A percentile compares a stretch with the other conserved stretches of the same genome.
Conservation (phyloP, 345 rosid species). For the Populus tremula region DNA sequence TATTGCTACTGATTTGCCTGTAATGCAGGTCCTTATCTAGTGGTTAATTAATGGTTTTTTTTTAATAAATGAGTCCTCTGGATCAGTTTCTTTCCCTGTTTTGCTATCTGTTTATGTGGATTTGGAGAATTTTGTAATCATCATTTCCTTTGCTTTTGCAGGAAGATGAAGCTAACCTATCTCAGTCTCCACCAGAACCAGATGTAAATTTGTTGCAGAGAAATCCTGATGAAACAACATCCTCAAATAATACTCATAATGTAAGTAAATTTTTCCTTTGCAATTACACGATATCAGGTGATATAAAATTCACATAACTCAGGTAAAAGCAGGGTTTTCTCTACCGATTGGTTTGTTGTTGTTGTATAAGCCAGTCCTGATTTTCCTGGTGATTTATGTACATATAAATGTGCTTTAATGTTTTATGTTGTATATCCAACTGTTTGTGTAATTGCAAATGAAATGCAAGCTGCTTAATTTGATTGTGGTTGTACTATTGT, state of each 20-base stretch:
- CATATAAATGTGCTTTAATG: background rate
- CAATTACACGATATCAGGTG: background rate
- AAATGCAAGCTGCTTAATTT: background rate
- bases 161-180: constrained; percentile 35
- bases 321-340: background rate
- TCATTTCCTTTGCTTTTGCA: constrained; percentile 6
- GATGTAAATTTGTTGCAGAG: constrained; percentile 22
- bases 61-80: background rate
- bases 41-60: background rate
- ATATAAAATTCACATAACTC: background rate
- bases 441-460: background rate
- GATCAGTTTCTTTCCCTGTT: background rate
- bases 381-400: background rate
- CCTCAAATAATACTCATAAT: constrained; percentile 17
- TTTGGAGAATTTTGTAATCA: constrained; percentile 6
- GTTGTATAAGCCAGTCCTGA: background rate
- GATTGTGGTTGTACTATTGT: background rate
- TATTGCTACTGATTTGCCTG: constrained; percentile 35
- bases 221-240: constrained; percentile 25
- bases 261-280: constrained; percentile 29
- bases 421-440: background rate
- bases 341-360: background rate
- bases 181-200: constrained; percentile 32
- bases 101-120: background rate
- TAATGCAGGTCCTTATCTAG: constrained; percentile 48